Percentiles rank a stretch among this genome's conserved stretches.
Evolutionary conservation across 345 rosid species (phyloP).

Genomic region (Rhizophora apiculata): DNA sequence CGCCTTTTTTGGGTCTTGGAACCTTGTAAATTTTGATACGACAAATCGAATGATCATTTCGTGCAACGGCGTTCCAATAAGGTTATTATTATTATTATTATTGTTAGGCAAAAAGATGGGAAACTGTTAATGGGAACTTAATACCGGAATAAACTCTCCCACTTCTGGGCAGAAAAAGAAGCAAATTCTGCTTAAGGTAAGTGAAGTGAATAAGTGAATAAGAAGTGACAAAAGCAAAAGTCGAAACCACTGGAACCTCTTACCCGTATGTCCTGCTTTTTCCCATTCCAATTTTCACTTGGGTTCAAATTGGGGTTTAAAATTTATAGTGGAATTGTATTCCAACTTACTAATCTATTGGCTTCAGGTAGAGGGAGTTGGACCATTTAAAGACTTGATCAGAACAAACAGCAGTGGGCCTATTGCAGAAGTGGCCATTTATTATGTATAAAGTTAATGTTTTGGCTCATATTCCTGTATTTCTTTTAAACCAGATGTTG

Average conservation of each 20-base stretch:
- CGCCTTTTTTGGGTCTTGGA: conserved; percentile 5
- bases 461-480: no score
- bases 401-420: no score
- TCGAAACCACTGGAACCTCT: conserved; percentile 1
- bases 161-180: conserved; percentile 10
- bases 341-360: not conserved
- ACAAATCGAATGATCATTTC: no score
- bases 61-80: no score
- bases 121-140: conserved; percentile 11
- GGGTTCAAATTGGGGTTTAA: not conserved
- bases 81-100: not conserved
- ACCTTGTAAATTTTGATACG: not conserved
- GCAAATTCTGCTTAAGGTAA: conserved; percentile 10
- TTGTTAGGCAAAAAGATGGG: not conserved
- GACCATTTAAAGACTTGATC: no score
- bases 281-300: not conserved
- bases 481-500: no score
- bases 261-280: not conserved
- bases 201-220: conserved; percentile 6
- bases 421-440: no score
- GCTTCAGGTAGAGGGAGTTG: no score
- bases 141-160: conserved; percentile 10
- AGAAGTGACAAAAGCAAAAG: conserved; percentile 12
- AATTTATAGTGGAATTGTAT: not conserved
- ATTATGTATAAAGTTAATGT: no score